These are phyloP conservation scores for Lactuca sativa DNA, from an alignment of 129 eudicot species.

Conservation along the genomic window DNA sequence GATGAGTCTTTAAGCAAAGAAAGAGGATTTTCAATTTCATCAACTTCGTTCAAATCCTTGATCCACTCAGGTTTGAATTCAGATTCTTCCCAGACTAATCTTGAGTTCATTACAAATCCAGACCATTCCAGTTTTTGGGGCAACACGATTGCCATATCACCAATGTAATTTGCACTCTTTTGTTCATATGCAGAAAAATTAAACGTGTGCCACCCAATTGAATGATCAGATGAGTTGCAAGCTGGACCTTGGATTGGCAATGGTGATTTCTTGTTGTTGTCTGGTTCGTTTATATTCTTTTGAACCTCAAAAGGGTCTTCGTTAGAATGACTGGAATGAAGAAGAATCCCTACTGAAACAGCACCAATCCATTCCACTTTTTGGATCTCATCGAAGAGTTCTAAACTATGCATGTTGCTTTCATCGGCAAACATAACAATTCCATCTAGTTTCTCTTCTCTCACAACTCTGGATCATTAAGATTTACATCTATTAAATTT, in stretches of 20 bases:
- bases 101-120: conserved; percentile 78
- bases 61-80: conserved; percentile 69
- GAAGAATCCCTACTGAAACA: conserved; percentile 75
- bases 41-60: conserved; percentile 49
- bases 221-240: conserved; percentile 64
- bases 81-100: conserved; percentile 70
- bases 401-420: conserved; percentile 75
- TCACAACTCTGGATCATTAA: conserved; percentile 50
- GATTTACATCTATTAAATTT: not conserved
- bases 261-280: conserved; percentile 33
- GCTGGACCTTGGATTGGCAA: conserved; percentile 84
- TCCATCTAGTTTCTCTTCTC: conserved; percentile 72
- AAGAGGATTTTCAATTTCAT: conserved; percentile 60
- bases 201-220: conserved; percentile 78
- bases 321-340: conserved; percentile 55
- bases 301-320: conserved; percentile 29
- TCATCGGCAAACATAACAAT: conserved; percentile 85
- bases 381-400: conserved; percentile 21
- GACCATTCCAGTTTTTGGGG: conserved; percentile 73
- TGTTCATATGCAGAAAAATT: conserved; percentile 39
- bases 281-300: conserved; percentile 27
- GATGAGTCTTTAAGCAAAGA: conserved; percentile 63
- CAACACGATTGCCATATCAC: conserved; percentile 72
- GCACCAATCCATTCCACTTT: conserved; percentile 79
- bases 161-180: conserved; percentile 63